Percentiles rank a stretch among this genome's conserved stretches.
These are phyloP conservation scores for Glycine latifolia DNA, from an alignment of 306 rosid species.

Conservation along the genomic window DNA sequence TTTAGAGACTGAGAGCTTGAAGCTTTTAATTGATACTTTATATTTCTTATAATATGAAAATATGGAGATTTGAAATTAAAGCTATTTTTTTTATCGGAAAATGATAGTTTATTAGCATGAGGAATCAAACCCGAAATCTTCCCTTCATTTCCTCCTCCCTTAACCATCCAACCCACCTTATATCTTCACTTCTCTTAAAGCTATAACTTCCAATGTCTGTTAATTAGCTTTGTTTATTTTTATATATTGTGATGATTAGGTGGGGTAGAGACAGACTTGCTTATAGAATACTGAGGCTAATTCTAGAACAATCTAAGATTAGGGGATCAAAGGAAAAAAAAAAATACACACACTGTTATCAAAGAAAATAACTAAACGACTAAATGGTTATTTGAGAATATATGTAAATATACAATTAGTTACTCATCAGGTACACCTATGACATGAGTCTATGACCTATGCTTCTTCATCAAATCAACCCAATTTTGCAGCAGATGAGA, in stretches of 20 bases:
- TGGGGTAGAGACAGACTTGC: neutral
- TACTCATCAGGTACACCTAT: neutral
- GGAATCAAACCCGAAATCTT: too few species aligned
- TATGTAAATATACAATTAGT: neutral
- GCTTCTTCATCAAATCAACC: too few species aligned
- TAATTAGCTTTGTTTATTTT: neutral
- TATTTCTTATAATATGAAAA: neutral
- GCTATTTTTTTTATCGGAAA: neutral
- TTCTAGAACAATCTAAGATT: neutral
- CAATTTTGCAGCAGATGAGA: neutral
- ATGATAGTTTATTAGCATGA: too few species aligned
- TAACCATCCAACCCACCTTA: too few species aligned
- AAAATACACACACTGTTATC: neutral
- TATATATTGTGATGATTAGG: neutral
- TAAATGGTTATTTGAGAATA: neutral
- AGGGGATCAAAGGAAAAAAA: neutral
- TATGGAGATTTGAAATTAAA: neutral
- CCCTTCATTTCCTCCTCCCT: too few species aligned
- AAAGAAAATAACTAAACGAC: neutral
- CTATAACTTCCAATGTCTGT: neutral
- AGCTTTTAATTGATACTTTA: slow-evolving; percentile 1
- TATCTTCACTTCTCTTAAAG: neutral
- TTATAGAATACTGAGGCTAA: neutral
- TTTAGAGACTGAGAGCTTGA: slow-evolving; percentile 1
- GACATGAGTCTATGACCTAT: neutral